These are phyloP conservation scores for Entophlyctis helioformis DNA, from an alignment of 192 early-diverging fungal genomes.

Conservation along the genomic window DNA sequence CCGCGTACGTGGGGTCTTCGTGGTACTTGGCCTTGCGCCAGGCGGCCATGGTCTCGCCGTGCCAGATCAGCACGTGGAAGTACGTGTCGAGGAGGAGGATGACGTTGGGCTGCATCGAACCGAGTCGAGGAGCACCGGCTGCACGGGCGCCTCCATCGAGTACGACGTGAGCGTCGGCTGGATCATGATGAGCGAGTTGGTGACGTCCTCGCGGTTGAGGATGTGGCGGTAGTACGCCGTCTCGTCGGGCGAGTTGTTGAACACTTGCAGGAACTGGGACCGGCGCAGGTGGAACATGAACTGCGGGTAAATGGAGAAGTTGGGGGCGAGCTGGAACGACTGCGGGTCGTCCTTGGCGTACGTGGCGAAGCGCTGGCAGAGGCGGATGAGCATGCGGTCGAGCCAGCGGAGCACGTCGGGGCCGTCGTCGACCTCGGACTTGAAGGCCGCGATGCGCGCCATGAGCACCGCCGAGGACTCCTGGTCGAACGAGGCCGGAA, in stretches of 20 bases:
- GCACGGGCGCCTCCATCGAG: constrained; percentile 70
- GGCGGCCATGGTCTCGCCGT: constrained; percentile 91
- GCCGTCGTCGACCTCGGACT: constrained; percentile 93
- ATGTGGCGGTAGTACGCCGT: constrained; percentile 87
- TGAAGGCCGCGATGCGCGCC: constrained; percentile 92
- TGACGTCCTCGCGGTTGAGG: constrained; percentile 88
- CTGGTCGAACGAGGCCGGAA: constrained; percentile 90
- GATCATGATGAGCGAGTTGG: constrained; percentile 98
- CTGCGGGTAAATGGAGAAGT: constrained; percentile 98
- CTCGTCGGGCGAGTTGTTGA: constrained; percentile 98
- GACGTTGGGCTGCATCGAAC: constrained; percentile 92
- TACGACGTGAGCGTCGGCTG: constrained; percentile 95
- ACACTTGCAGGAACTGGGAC: constrained; percentile 95
- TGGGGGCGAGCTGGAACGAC: constrained; percentile 78
- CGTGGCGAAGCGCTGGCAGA: constrained; percentile 95
- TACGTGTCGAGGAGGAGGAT: constrained; percentile 93
- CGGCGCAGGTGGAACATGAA: constrained; percentile 99
- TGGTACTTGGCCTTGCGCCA: constrained; percentile 97
- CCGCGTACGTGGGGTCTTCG: constrained; percentile 85
- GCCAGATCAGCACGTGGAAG: constrained; percentile 99
- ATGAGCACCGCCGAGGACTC: constrained; percentile 95
- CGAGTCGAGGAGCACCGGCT: constrained; percentile 91
- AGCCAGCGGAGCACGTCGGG: constrained; percentile 95
- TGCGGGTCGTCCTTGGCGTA: constrained; percentile 91
- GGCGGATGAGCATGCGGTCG: constrained; percentile 94